Conservation (phyloP, 345 rosid genomes). For the Brassica nigra region DNA sequence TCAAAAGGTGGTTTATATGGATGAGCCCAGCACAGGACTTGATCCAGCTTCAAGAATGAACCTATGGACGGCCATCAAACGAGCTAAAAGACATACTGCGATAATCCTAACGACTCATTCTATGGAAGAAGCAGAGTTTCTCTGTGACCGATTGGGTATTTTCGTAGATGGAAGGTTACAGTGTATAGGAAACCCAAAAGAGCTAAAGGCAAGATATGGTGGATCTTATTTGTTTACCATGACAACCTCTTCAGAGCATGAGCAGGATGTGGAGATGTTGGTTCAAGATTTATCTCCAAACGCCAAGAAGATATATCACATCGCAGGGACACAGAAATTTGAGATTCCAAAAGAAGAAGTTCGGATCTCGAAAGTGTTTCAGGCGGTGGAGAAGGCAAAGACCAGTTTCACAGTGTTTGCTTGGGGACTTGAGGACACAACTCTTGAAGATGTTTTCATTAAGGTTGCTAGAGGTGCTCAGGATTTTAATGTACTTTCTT, state of each 20-base stretch:
- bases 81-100: constrained; percentile 66
- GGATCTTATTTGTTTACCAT: constrained; percentile 81
- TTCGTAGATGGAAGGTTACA: constrained; percentile 84
- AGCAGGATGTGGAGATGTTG: constrained; percentile 69
- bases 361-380: constrained; percentile 65
- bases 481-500: constrained; percentile 44
- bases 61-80: constrained; percentile 85
- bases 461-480: constrained; percentile 69
- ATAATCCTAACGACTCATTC: constrained; percentile 94
- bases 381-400: constrained; percentile 80
- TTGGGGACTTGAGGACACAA: constrained; percentile 92
- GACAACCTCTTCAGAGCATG: constrained; percentile 62
- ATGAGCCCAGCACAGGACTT: constrained; percentile 95
- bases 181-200: constrained; percentile 89
- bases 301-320: constrained; percentile 72
- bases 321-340: constrained; percentile 88
- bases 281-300: constrained; percentile 57
- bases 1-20: constrained; percentile 89
- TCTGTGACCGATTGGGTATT: constrained; percentile 85
- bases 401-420: constrained; percentile 69
- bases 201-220: constrained; percentile 80
- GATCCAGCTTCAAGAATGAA: constrained; percentile 92
- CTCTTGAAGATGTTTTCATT: constrained; percentile 93
- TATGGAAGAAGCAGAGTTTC: constrained; percentile 96
- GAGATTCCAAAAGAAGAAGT: constrained; percentile 82